Evolutionary conservation across 352 stramenopile genomes (phyloP).

Genomic region (Globisporangium cylindrosporum): DNA sequence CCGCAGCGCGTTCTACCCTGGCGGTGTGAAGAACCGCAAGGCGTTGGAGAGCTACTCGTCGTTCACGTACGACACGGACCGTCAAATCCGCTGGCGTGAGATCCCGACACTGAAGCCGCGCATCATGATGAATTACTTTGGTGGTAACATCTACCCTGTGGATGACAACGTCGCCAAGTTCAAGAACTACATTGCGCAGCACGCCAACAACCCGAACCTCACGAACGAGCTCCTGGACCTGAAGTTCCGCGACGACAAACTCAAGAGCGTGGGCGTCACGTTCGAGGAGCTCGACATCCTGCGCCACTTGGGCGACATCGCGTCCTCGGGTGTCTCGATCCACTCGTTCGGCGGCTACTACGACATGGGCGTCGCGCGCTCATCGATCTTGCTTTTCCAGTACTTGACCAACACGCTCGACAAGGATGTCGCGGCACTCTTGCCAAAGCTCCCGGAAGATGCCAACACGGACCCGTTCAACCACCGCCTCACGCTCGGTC

Average conservation of each 20-base stretch:
- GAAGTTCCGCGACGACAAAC: constrained; percentile 63
- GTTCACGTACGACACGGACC: constrained; percentile 76
- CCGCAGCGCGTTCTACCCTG: constrained; percentile 67
- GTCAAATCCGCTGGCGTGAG: constrained; percentile 65
- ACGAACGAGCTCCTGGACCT: constrained; percentile 44
- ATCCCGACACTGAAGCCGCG: constrained; percentile 76
- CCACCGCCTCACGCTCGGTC: constrained; percentile 73
- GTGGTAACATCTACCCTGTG: constrained; percentile 79
- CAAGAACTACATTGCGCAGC: constrained; percentile 57
- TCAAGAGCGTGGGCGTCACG: constrained; percentile 39
- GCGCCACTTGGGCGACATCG: constrained; percentile 57
- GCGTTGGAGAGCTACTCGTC: constrained; percentile 56
- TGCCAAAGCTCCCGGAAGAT: constrained; percentile 49
- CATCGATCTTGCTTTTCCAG: constrained; percentile 71
- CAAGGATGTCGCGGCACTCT: constrained; percentile 42
- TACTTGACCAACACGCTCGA: constrained; percentile 82
- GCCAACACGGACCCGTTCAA: constrained; percentile 38
- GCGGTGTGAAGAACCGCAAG: constrained; percentile 75
- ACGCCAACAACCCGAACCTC: constrained; percentile 61
- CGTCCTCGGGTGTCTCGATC: constrained; percentile 65
- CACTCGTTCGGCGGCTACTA: constrained; percentile 75
- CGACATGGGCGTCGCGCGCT: constrained; percentile 70
- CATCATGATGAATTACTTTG: constrained; percentile 85
- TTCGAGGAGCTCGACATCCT: constrained; percentile 50
- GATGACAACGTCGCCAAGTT: constrained; percentile 67